A percentile compares a stretch with the other conserved stretches of the same genome.
Conservation (phyloP, 2,329 filamentous ascomycete genomes). For the Sarocladium brachiariae region DNA sequence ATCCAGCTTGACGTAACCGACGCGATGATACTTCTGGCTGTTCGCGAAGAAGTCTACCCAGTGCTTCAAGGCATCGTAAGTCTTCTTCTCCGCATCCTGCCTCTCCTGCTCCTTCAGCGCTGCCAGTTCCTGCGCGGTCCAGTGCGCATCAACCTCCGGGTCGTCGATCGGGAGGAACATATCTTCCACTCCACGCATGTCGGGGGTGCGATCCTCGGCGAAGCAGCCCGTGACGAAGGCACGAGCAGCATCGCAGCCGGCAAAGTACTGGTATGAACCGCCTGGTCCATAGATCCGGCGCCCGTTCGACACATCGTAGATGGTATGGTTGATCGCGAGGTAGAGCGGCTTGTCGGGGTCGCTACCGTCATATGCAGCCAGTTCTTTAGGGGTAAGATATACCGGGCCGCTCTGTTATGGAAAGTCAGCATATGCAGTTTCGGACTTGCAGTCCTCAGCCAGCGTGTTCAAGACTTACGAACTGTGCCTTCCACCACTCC, state of each 20-base stretch:
- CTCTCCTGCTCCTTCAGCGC: conserved; percentile 55
- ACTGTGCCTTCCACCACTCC: conserved; percentile 50
- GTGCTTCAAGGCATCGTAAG: conserved; percentile 62
- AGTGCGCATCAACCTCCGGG: conserved; percentile 53
- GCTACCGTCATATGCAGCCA: conserved; percentile 69
- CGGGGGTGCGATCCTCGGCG: conserved; percentile 71
- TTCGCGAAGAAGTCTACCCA: conserved; percentile 81
- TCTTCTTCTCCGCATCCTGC: conserved; percentile 55
- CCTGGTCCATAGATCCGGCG: conserved; percentile 71
- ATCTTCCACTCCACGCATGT: conserved; percentile 79
- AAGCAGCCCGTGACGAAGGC: conserved; percentile 94
- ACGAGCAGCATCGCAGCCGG: conserved; percentile 78
- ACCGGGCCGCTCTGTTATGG: conserved; percentile 48
- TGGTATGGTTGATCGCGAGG: conserved; percentile 79
- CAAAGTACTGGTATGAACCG: conserved; percentile 80
- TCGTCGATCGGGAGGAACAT: conserved; percentile 69
- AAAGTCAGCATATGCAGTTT: conserved; percentile 1
- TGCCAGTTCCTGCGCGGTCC: conserved; percentile 46
- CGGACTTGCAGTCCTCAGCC: neutral
- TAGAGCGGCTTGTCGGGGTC: conserved; percentile 74
- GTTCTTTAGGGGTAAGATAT: conserved; percentile 66
- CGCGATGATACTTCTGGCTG: conserved; percentile 72
- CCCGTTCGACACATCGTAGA: conserved; percentile 74
- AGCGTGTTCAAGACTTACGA: conserved; percentile 39
- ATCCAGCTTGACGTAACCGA: conserved; percentile 65